Conservation (phyloP, 73 alveolate genomes). For the Paramecium tetraurelia region DNA sequence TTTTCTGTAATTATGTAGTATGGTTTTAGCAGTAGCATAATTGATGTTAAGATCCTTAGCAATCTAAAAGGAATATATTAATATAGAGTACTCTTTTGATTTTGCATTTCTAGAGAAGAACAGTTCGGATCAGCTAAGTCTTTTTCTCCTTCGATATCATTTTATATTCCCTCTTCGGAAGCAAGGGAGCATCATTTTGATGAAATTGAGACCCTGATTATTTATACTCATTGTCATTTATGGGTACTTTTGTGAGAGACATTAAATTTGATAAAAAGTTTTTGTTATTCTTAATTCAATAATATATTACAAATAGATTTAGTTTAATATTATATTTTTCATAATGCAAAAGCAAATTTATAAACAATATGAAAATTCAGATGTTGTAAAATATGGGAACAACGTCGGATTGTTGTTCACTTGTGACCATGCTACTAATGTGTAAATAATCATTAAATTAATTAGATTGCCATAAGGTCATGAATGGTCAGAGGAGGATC, state of each 20-base stretch:
- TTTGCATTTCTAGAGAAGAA: background rate
- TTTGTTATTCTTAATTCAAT: background rate
- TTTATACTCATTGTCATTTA: background rate
- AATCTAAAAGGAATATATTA: background rate
- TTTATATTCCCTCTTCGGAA: constrained; percentile 1
- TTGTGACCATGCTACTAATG: constrained; percentile 17
- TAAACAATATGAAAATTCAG: background rate
- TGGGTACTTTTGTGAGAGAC: background rate
- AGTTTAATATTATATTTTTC: background rate
- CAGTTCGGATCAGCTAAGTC: constrained; percentile 8
- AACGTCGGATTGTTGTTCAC: background rate
- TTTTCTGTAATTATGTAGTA: background rate
- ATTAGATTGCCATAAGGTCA: background rate
- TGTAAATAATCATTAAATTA: background rate
- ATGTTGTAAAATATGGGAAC: background rate
- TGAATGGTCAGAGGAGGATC: background rate
- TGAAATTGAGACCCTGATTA: background rate
- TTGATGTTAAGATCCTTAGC: constrained; percentile 39
- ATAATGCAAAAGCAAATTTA: background rate
- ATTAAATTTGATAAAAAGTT: background rate
- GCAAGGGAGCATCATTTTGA: background rate
- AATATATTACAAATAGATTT: background rate
- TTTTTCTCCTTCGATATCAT: constrained; percentile 17
- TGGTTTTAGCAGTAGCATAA: constrained; percentile 43
- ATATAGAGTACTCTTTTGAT: constrained; percentile 18